These are phyloP conservation scores for Gloeophyllum trabeum DNA, from an alignment of 768 basidiomycete genomes.

Conservation along the genomic window DNA sequence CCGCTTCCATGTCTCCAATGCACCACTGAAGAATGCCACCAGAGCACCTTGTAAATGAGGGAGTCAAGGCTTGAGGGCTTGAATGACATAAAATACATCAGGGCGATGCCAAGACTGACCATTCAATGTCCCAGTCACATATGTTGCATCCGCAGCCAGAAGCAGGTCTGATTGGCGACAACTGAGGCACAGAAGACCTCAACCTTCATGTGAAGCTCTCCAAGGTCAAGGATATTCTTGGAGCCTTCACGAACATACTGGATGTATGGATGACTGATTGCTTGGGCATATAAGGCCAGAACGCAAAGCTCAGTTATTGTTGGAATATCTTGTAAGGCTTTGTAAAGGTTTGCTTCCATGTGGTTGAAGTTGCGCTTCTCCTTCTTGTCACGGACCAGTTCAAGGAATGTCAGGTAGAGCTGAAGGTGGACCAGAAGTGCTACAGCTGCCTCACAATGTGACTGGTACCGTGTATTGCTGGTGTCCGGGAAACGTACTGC, in stretches of 20 bases:
- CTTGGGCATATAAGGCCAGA: conserved; percentile 8
- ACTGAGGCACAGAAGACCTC: not conserved
- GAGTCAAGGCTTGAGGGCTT: not conserved
- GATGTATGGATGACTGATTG: conserved; percentile 11
- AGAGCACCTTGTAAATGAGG: conserved; percentile 9
- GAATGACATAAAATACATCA: not conserved
- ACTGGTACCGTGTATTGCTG: conserved; percentile 23
- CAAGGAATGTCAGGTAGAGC: conserved; percentile 16
- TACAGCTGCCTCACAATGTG: conserved; percentile 17
- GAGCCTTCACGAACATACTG: conserved; percentile 3
- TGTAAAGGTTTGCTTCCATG: conserved; percentile 18
- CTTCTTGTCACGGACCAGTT: conserved; percentile 18
- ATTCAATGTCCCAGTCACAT: not conserved
- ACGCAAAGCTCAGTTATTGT: conserved; percentile 11
- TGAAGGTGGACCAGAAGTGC: conserved; percentile 15
- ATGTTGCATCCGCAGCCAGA: not conserved
- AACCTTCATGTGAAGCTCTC: conserved; percentile 6
- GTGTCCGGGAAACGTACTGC: conserved; percentile 20
- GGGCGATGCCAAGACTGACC: not conserved
- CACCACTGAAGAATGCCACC: conserved; percentile 10
- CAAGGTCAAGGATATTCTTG: conserved; percentile 9
- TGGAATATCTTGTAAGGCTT: conserved; percentile 7
- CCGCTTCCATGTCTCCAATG: conserved; percentile 5
- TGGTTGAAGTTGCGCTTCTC: conserved; percentile 15
- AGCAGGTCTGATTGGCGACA: not conserved